phyloP scores from a whole-genome alignment of 441 rosid species.

The Pelargonium myrrhifolium region DNA sequence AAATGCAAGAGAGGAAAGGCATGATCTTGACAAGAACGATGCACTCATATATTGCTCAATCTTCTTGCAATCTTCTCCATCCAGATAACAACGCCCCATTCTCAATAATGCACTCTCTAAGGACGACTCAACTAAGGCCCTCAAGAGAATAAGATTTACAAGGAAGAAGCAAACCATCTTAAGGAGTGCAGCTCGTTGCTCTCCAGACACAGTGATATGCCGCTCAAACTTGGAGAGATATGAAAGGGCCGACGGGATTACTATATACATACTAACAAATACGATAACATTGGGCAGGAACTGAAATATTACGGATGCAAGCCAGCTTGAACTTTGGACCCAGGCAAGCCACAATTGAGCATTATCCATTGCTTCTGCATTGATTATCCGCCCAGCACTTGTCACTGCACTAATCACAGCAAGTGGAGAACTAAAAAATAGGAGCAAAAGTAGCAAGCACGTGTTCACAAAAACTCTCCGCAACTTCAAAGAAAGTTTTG shows the following conservation, averaged over 20 bases:
- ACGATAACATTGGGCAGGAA: constrained; percentile 83
- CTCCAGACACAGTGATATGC: constrained; percentile 79
- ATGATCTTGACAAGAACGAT: constrained; percentile 77
- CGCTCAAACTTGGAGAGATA: constrained; percentile 86
- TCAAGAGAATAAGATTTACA: constrained; percentile 78
- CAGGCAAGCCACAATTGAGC: constrained; percentile 85
- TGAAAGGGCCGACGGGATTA: constrained; percentile 84
- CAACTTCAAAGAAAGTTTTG: constrained; percentile 55
- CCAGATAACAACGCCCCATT: constrained; percentile 91
- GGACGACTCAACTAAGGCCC: constrained; percentile 86
- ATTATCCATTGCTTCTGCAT: constrained; percentile 86
- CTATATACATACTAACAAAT: constrained; percentile 86
- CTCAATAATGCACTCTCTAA: constrained; percentile 66
- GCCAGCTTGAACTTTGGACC: constrained; percentile 91
- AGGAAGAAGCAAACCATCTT: constrained; percentile 99
- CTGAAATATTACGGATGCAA: constrained; percentile 80
- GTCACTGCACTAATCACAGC: constrained; percentile 69
- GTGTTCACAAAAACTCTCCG: constrained; percentile 76
- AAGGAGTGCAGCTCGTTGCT: constrained; percentile 84
- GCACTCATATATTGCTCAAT: constrained; percentile 93
- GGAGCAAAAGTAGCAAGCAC: constrained; percentile 66
- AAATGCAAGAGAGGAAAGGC: constrained; percentile 91
- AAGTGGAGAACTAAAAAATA: constrained; percentile 88
- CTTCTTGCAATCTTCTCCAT: constrained; percentile 94
- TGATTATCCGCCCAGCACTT: constrained; percentile 79